Percentiles rank a stretch among this genome's conserved stretches.
phyloP scores from a whole-genome alignment of 179 eudicot genomes.

The Corrigiola litoralis region DNA sequence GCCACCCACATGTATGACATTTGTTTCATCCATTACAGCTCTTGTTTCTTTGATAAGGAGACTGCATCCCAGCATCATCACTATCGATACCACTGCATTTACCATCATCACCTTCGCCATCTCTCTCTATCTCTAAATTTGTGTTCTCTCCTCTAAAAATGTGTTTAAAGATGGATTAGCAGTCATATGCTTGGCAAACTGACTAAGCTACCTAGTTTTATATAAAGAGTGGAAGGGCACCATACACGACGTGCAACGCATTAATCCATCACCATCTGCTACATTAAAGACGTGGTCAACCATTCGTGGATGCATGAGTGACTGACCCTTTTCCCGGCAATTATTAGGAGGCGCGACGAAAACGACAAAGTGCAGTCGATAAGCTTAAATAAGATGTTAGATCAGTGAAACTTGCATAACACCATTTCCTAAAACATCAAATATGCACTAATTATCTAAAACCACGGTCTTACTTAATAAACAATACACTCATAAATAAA shows the following conservation, averaged over 20 bases:
- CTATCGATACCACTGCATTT: background rate
- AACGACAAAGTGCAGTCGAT: too few relatives aligned
- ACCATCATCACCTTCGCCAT: background rate
- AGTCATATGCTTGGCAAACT: background rate
- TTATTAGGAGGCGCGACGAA: too few relatives aligned
- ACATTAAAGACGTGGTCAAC: background rate
- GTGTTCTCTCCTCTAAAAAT: background rate
- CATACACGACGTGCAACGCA: slow-evolving; percentile 46
- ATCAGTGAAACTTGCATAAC: too few relatives aligned
- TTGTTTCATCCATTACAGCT: slow-evolving; percentile 22
- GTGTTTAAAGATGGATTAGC: background rate
- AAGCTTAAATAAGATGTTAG: background rate
- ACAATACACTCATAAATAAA: too few relatives aligned
- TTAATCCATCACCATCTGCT: background rate
- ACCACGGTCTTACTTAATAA: too few relatives aligned
- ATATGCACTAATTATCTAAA: too few relatives aligned
- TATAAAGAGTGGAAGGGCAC: slow-evolving; percentile 43
- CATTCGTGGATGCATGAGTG: too few relatives aligned
- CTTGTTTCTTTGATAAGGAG: slow-evolving; percentile 9
- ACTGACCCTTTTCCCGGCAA: too few relatives aligned
- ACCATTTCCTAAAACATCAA: too few relatives aligned
- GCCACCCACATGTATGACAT: slow-evolving; percentile 58
- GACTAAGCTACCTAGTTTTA: background rate
- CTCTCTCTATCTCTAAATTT: background rate
- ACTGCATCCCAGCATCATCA: slow-evolving; percentile 15